Evolutionary conservation across 2,329 filamentous ascomycete species (phyloP).

Genomic region (Penicillium sp.): DNA sequence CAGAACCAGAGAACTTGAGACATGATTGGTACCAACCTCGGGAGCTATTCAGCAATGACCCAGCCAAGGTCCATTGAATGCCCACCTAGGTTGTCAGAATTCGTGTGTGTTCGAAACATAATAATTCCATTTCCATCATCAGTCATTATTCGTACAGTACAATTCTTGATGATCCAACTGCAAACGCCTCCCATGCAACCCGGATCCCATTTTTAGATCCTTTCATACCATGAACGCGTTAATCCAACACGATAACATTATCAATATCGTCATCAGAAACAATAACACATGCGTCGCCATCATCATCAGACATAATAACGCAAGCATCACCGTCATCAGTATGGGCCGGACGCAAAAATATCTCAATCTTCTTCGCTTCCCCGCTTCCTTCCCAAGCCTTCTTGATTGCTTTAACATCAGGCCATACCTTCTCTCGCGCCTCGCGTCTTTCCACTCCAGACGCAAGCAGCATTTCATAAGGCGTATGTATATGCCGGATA

Average conservation of each 20-base stretch:
- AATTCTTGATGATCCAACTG: too few relatives aligned
- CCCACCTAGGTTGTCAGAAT: too few relatives aligned
- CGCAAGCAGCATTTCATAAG: slow-evolving; percentile 39
- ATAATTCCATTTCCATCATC: too few relatives aligned
- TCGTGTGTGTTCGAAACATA: too few relatives aligned
- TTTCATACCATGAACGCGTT: neutral
- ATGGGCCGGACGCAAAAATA: neutral
- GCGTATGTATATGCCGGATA: slow-evolving; percentile 44
- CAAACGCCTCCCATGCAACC: neutral
- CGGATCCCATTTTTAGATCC: neutral
- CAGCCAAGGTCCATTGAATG: too few relatives aligned
- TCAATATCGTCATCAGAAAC: too few relatives aligned
- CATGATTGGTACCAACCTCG: too few relatives aligned
- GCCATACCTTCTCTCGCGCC: slow-evolving; percentile 36
- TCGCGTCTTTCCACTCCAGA: slow-evolving; percentile 24
- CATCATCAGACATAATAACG: too few relatives aligned
- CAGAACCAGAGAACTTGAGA: too few relatives aligned
- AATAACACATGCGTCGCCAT: too few relatives aligned
- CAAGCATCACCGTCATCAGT: neutral
- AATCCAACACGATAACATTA: neutral
- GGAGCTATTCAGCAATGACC: too few relatives aligned
- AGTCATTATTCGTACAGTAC: too few relatives aligned
- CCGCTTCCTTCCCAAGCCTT: slow-evolving; percentile 31
- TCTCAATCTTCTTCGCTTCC: neutral
- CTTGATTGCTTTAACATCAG: slow-evolving; percentile 29